phyloP scores from a whole-genome alignment of 441 rosid species.

The Euphorbia corollata region DNA sequence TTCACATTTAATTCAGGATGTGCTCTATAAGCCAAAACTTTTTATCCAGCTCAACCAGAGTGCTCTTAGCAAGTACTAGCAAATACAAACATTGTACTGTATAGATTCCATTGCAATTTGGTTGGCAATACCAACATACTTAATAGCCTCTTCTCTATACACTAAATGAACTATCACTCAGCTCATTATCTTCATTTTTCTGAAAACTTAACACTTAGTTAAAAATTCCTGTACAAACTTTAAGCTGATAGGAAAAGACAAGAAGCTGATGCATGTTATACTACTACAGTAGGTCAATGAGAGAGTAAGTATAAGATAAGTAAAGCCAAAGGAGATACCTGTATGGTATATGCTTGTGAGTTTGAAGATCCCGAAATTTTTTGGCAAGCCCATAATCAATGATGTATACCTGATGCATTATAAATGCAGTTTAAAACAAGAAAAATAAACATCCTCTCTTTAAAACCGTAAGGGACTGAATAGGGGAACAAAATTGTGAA shows the following conservation, averaged over 20 bases:
- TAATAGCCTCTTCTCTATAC: neutral
- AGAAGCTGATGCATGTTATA: neutral
- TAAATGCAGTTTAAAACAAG: neutral
- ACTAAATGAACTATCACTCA: neutral
- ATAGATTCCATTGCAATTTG: neutral
- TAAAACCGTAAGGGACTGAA: too few species aligned
- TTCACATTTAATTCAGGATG: too few species aligned
- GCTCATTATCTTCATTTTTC: neutral
- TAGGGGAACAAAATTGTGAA: too few species aligned
- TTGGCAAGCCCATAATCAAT: constrained; percentile 93
- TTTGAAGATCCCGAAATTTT: constrained; percentile 89
- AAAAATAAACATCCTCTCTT: constrained; percentile 1
- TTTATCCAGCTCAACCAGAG: too few species aligned
- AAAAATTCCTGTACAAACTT: neutral
- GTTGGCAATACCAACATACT: neutral
- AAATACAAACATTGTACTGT: too few species aligned
- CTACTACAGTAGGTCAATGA: neutral
- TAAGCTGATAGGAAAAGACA: neutral
- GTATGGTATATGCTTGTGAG: constrained; percentile 90
- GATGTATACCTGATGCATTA: constrained; percentile 52
- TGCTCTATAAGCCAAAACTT: too few species aligned
- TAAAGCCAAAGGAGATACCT: constrained; percentile 35
- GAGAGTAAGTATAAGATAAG: neutral
- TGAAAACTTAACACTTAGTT: neutral
- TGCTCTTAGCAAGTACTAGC: too few species aligned